phyloP scores from a whole-genome alignment of 1,284 basidiomycete genomes.

The Tilletia setariae region DNA sequence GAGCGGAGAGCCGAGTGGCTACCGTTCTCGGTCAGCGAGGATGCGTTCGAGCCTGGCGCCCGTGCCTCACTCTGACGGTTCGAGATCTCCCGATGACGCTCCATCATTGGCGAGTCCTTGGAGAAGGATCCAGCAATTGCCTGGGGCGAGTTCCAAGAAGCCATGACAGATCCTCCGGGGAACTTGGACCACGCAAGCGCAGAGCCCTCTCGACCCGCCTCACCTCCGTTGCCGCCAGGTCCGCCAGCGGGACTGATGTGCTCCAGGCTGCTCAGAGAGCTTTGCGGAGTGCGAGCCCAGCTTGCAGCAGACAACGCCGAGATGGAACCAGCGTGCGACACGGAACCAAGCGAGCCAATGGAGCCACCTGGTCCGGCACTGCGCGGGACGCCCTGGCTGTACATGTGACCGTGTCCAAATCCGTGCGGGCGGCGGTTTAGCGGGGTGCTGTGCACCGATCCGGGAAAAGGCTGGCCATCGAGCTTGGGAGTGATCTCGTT shows the following conservation, averaged over 20 bases:
- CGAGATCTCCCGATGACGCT: not conserved
- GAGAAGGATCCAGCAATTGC: constrained; percentile 7
- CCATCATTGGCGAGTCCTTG: not conserved
- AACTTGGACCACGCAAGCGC: not conserved
- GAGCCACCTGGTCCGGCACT: constrained; percentile 3
- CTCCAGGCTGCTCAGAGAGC: constrained; percentile 15
- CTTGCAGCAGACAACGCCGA: constrained; percentile 10
- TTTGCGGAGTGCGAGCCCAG: constrained; percentile 12
- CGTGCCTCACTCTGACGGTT: not conserved
- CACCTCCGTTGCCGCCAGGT: too few relatives aligned
- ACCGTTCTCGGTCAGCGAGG: constrained; percentile 1
- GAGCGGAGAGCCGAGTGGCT: not conserved
- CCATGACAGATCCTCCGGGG: not conserved
- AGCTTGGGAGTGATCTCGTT: constrained; percentile 11
- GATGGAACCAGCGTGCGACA: constrained; percentile 9
- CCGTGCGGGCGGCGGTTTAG: constrained; percentile 9
- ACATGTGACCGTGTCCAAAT: constrained; percentile 10
- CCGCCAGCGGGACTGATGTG: constrained; percentile 10
- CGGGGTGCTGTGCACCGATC: constrained; percentile 7
- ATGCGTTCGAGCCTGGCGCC: constrained; percentile 2
- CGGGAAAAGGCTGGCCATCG: constrained; percentile 8
- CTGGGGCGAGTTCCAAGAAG: constrained; percentile 8
- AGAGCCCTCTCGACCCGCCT: too few relatives aligned
- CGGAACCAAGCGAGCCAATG: constrained; percentile 9
- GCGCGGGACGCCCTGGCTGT: not conserved